Evolutionary conservation across 306 rosid genomes (phyloP).

Genomic region (Neltuma alba): DNA sequence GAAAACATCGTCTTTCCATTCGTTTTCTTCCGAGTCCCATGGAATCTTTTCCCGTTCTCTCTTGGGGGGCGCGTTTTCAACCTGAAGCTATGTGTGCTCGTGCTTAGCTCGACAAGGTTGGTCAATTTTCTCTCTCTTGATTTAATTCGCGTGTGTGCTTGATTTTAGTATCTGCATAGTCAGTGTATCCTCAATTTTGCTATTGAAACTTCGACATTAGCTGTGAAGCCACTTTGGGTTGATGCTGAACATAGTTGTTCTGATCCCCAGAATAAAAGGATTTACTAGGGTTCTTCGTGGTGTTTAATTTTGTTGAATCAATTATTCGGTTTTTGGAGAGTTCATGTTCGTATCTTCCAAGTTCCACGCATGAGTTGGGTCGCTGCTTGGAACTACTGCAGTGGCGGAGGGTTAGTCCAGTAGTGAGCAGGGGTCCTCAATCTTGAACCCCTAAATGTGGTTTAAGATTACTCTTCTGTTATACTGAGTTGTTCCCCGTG

Average conservation of each 20-base stretch:
- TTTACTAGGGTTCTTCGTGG: neutral
- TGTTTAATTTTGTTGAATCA: neutral
- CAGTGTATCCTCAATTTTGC: neutral
- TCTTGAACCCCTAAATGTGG: neutral
- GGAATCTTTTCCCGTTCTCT: neutral
- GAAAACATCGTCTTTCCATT: neutral
- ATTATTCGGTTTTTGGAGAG: slow-evolving; percentile 9
- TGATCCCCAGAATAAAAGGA: neutral
- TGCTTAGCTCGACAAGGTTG: neutral
- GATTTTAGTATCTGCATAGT: neutral
- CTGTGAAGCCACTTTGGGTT: neutral
- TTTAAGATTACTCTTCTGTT: neutral
- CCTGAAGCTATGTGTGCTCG: neutral
- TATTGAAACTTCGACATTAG: neutral
- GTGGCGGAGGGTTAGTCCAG: neutral
- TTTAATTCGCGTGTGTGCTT: neutral
- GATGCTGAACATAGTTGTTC: neutral
- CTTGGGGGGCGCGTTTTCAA: neutral
- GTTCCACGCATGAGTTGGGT: slow-evolving; percentile 2
- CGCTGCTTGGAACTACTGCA: neutral
- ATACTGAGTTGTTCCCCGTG: too few relatives aligned
- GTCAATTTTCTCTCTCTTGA: neutral
- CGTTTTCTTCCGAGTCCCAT: neutral
- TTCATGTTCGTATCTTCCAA: slow-evolving; percentile 13
- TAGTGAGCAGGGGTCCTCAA: neutral